Percentiles rank a stretch among this genome's conserved stretches.
These are phyloP conservation scores for Dendryphion nanum DNA, from an alignment of 2,329 filamentous ascomycete species.

Conservation along the genomic window DNA sequence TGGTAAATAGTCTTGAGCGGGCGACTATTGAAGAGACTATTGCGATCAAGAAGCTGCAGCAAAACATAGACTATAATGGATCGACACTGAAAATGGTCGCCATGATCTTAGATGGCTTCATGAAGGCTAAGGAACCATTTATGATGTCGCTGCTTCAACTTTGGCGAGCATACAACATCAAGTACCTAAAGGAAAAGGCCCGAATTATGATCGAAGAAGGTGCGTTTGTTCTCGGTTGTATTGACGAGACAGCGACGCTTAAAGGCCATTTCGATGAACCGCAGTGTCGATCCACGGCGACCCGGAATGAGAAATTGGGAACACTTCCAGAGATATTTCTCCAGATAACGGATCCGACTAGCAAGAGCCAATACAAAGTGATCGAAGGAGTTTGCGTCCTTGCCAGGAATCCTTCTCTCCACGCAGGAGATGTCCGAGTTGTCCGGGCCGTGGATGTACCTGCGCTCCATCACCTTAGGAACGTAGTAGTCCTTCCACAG, in stretches of 20 bases:
- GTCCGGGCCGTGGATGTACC: constrained; percentile 78
- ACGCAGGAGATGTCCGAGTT: constrained; percentile 87
- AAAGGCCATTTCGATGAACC: constrained; percentile 64
- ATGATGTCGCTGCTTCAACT: constrained; percentile 73
- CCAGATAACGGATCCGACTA: constrained; percentile 65
- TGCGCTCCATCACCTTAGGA: constrained; percentile 70
- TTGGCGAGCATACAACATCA: constrained; percentile 88
- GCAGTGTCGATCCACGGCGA: constrained; percentile 44
- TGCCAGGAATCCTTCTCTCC: constrained; percentile 88
- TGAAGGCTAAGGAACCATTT: constrained; percentile 73
- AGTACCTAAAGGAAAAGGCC: constrained; percentile 88
- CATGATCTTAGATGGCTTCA: constrained; percentile 80
- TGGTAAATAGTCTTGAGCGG: constrained; percentile 66
- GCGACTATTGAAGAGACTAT: constrained; percentile 66
- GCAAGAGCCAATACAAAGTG: constrained; percentile 57
- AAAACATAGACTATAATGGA: constrained; percentile 81
- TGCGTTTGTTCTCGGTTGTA: constrained; percentile 82
- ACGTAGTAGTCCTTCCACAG: constrained; percentile 85
- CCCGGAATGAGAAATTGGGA: constrained; percentile 40
- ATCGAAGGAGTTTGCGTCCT: constrained; percentile 78
- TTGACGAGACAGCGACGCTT: constrained; percentile 78
- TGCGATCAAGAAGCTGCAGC: constrained; percentile 67
- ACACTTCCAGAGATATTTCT: constrained; percentile 82
- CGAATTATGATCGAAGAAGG: constrained; percentile 78
- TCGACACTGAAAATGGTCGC: constrained; percentile 71